Percentiles rank a stretch among this genome's conserved stretches.
These are phyloP conservation scores for Talaromyces sp. DNA, from an alignment of 2,329 filamentous ascomycete genomes.

Conservation along the genomic window DNA sequence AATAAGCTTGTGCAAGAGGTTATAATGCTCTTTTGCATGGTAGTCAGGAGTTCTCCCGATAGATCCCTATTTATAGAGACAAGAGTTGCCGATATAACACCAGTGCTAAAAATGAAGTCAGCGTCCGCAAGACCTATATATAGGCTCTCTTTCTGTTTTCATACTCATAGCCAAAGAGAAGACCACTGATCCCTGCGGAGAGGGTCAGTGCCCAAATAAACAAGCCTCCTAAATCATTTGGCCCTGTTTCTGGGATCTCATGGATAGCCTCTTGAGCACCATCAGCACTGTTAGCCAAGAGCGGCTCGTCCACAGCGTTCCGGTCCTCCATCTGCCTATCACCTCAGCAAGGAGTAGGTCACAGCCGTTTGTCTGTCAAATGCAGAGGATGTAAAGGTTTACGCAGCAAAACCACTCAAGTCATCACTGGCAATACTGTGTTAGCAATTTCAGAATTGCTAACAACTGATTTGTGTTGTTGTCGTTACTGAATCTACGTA, in stretches of 20 bases:
- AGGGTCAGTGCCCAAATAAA: slow-evolving; percentile 55
- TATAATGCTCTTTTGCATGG: slow-evolving; percentile 54
- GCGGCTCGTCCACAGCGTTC: slow-evolving; percentile 7
- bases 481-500: neutral
- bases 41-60: slow-evolving; percentile 45
- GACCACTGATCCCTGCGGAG: slow-evolving; percentile 52
- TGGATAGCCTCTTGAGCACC: neutral
- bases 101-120: slow-evolving; percentile 40
- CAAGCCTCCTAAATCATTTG: slow-evolving; percentile 23
- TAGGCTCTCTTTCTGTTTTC: slow-evolving; percentile 7
- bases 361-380: neutral
- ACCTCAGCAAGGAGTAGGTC: neutral
- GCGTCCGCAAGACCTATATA: neutral
- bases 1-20: slow-evolving; percentile 54
- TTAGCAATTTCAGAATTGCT: neutral
- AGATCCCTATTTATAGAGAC: slow-evolving; percentile 52
- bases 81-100: slow-evolving; percentile 57
- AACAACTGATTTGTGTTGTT: neutral
- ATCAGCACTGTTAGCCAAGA: slow-evolving; percentile 2
- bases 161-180: slow-evolving; percentile 59
- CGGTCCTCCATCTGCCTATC: slow-evolving; percentile 1
- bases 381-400: neutral
- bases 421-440: neutral
- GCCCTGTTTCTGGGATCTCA: neutral
- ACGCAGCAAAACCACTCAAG: neutral